These are phyloP conservation scores for Naganishia cerealis DNA, from an alignment of 1,284 basidiomycete genomes.

Conservation along the genomic window DNA sequence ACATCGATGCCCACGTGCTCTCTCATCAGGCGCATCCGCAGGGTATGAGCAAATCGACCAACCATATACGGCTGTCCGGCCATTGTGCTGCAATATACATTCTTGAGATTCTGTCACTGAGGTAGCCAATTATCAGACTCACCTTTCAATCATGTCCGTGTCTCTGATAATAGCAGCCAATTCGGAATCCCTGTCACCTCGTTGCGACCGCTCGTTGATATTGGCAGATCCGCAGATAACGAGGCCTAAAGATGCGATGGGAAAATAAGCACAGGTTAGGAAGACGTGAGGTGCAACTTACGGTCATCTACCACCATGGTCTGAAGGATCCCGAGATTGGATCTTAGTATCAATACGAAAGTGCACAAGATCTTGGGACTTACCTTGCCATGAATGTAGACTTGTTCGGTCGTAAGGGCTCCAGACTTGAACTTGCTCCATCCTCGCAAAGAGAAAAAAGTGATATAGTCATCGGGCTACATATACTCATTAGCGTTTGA, in stretches of 20 bases:
- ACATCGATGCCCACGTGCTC: conserved; percentile 96
- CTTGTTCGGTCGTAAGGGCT: conserved; percentile 83
- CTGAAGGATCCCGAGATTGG: conserved; percentile 2
- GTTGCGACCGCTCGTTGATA: conserved; percentile 94
- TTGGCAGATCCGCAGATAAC: conserved; percentile 99
- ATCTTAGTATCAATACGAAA: background rate
- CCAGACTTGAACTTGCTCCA: conserved; percentile 91
- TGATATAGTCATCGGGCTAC: conserved; percentile 89
- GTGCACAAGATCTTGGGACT: background rate
- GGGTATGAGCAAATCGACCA: conserved; percentile 90
- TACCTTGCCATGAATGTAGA: conserved; percentile 84
- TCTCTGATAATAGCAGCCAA: conserved; percentile 88
- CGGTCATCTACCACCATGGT: conserved; percentile 89
- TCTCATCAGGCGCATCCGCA: conserved; percentile 90
- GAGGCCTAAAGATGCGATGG: conserved; percentile 57
- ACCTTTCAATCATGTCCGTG: conserved; percentile 93
- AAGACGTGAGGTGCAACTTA: conserved; percentile 33
- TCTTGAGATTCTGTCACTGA: background rate
- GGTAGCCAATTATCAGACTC: conserved; percentile 39
- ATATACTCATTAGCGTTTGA: background rate
- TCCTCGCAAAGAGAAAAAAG: conserved; percentile 84
- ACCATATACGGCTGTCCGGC: conserved; percentile 92
- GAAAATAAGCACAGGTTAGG: conserved; percentile 14
- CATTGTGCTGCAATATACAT: conserved; percentile 70
- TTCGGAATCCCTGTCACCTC: conserved; percentile 95